Conservation (phyloP, 306 rosid species). For the Aeschynomene evenia region DNA sequence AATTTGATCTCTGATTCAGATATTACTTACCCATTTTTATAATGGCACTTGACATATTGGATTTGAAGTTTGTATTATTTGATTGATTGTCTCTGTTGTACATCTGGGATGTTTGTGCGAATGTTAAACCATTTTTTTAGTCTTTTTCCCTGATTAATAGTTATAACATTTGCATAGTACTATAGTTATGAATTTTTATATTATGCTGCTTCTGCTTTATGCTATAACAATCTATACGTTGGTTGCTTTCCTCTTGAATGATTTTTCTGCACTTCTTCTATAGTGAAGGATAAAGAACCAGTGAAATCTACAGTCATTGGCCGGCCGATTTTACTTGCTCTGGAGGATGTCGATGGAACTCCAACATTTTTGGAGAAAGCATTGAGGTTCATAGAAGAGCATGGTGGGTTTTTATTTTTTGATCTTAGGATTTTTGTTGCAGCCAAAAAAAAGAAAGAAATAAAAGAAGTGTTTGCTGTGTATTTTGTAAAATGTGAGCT, state of each 20-base stretch:
- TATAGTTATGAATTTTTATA: neutral
- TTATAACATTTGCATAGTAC: constrained; percentile 13
- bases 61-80: constrained; percentile 1
- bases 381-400: constrained; percentile 70
- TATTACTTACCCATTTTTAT: neutral
- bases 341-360: constrained; percentile 94
- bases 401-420: constrained; percentile 56
- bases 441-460: neutral
- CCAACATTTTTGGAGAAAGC: constrained; percentile 98
- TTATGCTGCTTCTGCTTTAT: constrained; percentile 25
- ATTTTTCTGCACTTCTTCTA: constrained; percentile 34
- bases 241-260: constrained; percentile 26
- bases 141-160: neutral
- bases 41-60: constrained; percentile 17
- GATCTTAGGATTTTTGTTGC: neutral
- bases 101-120: neutral
- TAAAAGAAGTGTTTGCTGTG: neutral
- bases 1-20: constrained; percentile 5
- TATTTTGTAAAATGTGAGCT: neutral
- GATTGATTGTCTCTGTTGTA: constrained; percentile 27
- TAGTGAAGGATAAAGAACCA: constrained; percentile 63
- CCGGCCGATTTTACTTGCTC: constrained; percentile 84
- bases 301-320: constrained; percentile 70
- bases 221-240: constrained; percentile 28
- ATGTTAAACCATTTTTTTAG: neutral